These are phyloP conservation scores for Haplosporangium sp. DNA, from an alignment of 371 early-diverging fungal species.

Conservation along the genomic window DNA sequence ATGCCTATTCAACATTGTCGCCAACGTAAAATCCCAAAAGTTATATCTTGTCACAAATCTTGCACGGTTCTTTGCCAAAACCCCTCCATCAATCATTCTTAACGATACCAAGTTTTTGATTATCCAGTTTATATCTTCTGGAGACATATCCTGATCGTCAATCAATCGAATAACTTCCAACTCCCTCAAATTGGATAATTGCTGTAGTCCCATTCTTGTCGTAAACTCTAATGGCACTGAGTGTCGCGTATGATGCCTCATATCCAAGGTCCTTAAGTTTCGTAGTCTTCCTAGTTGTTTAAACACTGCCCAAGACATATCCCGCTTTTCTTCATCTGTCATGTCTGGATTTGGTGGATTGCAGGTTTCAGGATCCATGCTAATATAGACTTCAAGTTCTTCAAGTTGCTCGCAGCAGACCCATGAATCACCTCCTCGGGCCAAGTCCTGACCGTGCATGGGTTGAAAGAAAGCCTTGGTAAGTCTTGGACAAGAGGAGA, in stretches of 20 bases:
- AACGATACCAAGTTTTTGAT: background rate
- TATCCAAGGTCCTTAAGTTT: background rate
- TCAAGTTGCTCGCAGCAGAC: background rate
- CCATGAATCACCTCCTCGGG: background rate
- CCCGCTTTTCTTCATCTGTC: background rate
- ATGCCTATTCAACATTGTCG: background rate
- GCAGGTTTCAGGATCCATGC: background rate
- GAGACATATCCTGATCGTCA: background rate
- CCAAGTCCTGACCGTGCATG: background rate
- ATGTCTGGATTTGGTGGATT: background rate
- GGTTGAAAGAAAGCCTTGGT: background rate
- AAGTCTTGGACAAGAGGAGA: constrained; percentile 2
- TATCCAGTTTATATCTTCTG: background rate
- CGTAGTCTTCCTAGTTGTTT: background rate
- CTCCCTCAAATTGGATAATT: background rate
- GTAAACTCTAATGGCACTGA: background rate
- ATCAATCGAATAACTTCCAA: background rate
- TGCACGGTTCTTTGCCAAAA: background rate
- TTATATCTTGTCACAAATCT: background rate
- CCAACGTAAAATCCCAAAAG: background rate
- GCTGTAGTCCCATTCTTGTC: background rate
- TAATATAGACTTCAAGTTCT: background rate
- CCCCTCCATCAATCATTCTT: background rate
- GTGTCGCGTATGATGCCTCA: background rate
- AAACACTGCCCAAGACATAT: background rate